Percentiles rank a stretch among this genome's conserved stretches.
These are phyloP conservation scores for Periconia digitata DNA, from an alignment of 2,329 filamentous ascomycete genomes.

Conservation along the genomic window DNA sequence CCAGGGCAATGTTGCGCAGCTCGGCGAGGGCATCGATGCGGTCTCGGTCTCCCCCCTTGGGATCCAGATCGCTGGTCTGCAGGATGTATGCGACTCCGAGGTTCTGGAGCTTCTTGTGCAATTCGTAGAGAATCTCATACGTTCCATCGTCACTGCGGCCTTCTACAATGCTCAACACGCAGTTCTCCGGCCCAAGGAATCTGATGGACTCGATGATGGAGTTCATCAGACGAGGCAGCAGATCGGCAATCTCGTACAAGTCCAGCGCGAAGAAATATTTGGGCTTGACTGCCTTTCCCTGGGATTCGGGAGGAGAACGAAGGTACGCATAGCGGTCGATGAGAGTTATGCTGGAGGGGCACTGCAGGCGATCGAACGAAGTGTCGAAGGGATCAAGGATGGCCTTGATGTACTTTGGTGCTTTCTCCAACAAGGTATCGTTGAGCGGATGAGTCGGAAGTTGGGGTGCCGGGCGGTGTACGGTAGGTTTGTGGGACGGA, in stretches of 20 bases:
- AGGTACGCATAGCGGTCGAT: constrained; percentile 6
- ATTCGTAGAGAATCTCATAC: constrained; percentile 49
- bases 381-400: constrained; percentile 6
- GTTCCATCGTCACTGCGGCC: constrained; percentile 60
- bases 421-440: background rate
- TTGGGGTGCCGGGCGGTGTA: background rate
- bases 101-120: constrained; percentile 43
- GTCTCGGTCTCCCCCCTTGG: constrained; percentile 31
- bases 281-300: constrained; percentile 1
- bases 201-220: constrained; percentile 54
- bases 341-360: background rate
- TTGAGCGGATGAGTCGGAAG: background rate
- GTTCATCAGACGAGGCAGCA: constrained; percentile 56
- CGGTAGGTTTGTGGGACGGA: background rate
- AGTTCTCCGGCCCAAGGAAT: constrained; percentile 55
- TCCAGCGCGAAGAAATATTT: constrained; percentile 55
- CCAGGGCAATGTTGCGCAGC: constrained; percentile 57
- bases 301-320: background rate
- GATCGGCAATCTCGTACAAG: constrained; percentile 47
- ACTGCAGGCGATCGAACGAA: background rate
- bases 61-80: constrained; percentile 48
- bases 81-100: constrained; percentile 48
- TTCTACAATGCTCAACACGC: constrained; percentile 59
- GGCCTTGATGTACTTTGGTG: constrained; percentile 5
- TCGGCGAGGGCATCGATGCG: constrained; percentile 53